These are phyloP conservation scores for Funneliformis geosporum DNA, from an alignment of 192 early-diverging fungal genomes.

Conservation along the genomic window DNA sequence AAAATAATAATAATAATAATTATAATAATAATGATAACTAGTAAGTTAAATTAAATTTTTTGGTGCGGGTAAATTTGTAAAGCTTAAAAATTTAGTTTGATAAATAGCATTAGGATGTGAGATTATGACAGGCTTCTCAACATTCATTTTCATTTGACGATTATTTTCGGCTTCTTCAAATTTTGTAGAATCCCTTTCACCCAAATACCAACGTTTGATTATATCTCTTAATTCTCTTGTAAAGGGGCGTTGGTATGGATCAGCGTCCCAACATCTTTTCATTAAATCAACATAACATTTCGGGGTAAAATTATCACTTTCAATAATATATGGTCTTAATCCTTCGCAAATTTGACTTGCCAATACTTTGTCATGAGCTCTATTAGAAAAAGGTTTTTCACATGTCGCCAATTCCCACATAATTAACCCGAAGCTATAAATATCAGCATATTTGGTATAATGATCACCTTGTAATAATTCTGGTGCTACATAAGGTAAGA, in stretches of 20 bases:
- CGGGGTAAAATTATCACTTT: not conserved
- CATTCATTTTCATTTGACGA: not conserved
- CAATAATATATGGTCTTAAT: not conserved
- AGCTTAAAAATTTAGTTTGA: not conserved
- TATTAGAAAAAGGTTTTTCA: conserved; percentile 35
- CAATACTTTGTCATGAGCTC: not conserved
- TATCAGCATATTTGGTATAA: conserved; percentile 41
- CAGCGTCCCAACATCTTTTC: conserved; percentile 19
- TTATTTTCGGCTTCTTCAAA: not conserved
- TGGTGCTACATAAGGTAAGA: conserved; percentile 46
- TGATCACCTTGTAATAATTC: conserved; percentile 37
- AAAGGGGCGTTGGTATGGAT: conserved; percentile 23
- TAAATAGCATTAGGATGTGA: not conserved
- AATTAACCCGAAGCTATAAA: conserved; percentile 48
- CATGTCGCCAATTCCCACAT: conserved; percentile 48
- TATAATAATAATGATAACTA: too few species aligned
- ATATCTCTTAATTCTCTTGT: conserved; percentile 43
- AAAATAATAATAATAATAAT: too few species aligned
- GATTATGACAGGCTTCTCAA: not conserved
- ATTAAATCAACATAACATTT: not conserved
- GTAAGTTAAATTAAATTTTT: not conserved
- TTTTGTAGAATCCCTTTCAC: not conserved
- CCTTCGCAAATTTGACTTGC: conserved; percentile 5
- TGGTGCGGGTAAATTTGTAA: not conserved
- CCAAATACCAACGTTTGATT: not conserved